Evolutionary conservation across 176 grass and related monocot genomes (phyloP), one percentile per base, ranked within the genome.

Genomic region (Musa troglodytarum): DNA sequence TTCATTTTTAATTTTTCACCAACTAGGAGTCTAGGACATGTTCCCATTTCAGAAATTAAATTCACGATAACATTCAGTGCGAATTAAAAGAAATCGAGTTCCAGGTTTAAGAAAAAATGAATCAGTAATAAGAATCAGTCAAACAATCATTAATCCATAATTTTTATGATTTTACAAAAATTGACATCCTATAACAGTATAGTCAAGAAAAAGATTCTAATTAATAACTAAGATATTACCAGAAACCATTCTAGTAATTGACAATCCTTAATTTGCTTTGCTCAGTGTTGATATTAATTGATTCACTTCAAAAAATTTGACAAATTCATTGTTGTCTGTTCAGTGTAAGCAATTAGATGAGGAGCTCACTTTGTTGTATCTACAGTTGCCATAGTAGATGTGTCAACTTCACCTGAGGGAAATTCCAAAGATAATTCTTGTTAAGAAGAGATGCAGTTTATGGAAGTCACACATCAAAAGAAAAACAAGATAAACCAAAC

Each of bases 351-450:
- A 25, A 49, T 52, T 17, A 79, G 62, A 52, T 76, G 67, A 78
- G 67, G 49, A 66, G 12, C 81, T 76, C 89, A 99, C 96, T 99
- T 99, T 75, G 96, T 99, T 89, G 86, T 81, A 74, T 99, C 91
- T 66, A 91, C 86, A 52, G 93, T 83, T 54, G 86, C 90, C 80
- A 82, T 82, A 52, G 85, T 80, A 63, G 78, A 71, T 53, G 82
- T 79, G 65, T 78, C 84, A 78, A 82, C 81, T 86, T 92, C 86
- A 77, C 78, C 85, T 86, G 74, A 71, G 70, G 53, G 83, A 83
- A 71, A 87, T 65, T 62, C 28, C 69, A 11, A 24, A 53, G 19
- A 83, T 74, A 19, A 83, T 53, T 83, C 59, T 75, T 53, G 52
- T 77, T 79, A 67, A 72, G 50, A 81, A 54, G 70, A 84, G 58